Base-by-base conservation (phyloP, 495 filamentous ascomycete genomes). In the Xylaria intraflava region DNA sequence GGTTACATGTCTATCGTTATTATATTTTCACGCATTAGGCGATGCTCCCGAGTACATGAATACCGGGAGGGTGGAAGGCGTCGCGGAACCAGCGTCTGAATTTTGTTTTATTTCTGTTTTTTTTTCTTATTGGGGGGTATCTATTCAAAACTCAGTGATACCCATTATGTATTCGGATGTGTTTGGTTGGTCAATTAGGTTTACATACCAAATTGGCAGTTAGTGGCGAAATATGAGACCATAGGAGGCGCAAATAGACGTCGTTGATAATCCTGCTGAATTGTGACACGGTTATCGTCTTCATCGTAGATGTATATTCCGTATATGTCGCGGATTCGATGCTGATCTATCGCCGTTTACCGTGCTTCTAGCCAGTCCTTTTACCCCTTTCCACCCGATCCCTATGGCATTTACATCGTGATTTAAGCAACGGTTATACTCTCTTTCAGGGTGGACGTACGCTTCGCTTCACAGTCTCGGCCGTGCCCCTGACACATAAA, bases 401-500 rank as follows among this genome's bases (percentile, higher is more conserved):
- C n/a, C n/a, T n/a, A n/a, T n/a, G n/a, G n/a, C n/a, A n/a, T n/a
- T n/a, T n/a, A n/a, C n/a, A n/a, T n/a, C n/a, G n/a, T n/a, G n/a
- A n/a, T n/a, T n/a, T n/a, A n/a, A n/a, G 26, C 30, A 31, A 17
- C 7, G 19, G 24, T 2, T 10, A 30, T 20, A 24, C 12, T 31
- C 6, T 6, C 10, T 5, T 26, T n/a, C 6, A 30, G 12, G 1
- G 2, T 6, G 4, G 9, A 7, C 0, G 2, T 33, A 16, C 7
- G 14, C n/a, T 1, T 17, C 8, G 14, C 5, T 20, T 29, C 12
- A 12, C 12, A 22, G 41, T 46, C 44, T 49, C 35, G n/a, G 64
- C 72, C 38, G 69, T 75, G 20, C 77, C 83, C 61, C 75, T 79
- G 9, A 85, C 84, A 36, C 82, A 81, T 39, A 83, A 65, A 31